Base-by-base conservation (phyloP, 164 flowering plant species). In the Macadamia tetraphylla region DNA sequence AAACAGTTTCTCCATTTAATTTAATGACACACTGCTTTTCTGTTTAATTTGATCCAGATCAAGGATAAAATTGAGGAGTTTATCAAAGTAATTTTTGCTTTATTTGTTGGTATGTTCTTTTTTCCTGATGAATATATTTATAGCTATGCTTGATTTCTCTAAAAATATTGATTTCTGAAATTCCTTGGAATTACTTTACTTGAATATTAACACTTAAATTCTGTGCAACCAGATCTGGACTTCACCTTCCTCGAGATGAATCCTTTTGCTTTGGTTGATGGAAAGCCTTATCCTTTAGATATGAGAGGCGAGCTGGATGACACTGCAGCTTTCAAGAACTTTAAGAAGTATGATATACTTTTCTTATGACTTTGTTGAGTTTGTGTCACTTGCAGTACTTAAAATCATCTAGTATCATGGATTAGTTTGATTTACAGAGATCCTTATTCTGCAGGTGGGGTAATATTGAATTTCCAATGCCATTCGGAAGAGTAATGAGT, bases 281-380 rank as follows among this genome's bases (percentile, higher is more conserved):
- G 96, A 69, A 85, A 90, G 84, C 99, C 99, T 42, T 94, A 92
- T 85, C 99, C 99, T 30, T 74, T 94, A 81, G 99, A 94, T 70
- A 94, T 94, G 99, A 88, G 99, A 74, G 99, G 98, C 73, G 99
- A 94, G 77, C 84, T 94, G 64, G 99, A 94, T 75, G 99, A 94
- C 67, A 92, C 99, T 78, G 97, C 99, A 78, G 80, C 97, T 55
- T 94, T 94, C 81, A 94, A 94, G 82, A 94, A 94, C 84, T 94
- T 94, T 81, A 90, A 90, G 71, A 94, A 89, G 99, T 94, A 90
- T 46, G 30, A 44, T 64, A 56, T n/a, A 46, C 6, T 60, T 71
- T 46, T 40, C 70, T 58, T 40, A 60, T 11, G 1, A 23, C 44
- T 14, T 49, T 67, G 18, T 12, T 8, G 29, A 6, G 42, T 58